A percentile compares a stretch with the other conserved stretches of the same genome.
phyloP scores from a whole-genome alignment of 2,329 filamentous ascomycete species.

The Colletotrichum salicis region DNA sequence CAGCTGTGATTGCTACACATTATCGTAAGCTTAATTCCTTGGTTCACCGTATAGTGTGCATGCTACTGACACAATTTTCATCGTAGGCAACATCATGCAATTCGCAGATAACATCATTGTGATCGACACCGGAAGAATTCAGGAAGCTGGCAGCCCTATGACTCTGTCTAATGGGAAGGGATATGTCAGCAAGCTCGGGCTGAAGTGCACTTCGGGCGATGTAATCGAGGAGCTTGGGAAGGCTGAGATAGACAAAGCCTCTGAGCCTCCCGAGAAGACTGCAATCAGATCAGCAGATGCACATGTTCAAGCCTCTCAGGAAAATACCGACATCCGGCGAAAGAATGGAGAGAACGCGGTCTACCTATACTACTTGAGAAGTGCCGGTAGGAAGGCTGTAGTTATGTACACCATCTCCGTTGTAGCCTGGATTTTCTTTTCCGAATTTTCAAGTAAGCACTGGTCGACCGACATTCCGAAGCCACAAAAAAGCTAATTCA shows the following conservation, averaged over 20 bases:
- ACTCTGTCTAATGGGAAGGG: background rate
- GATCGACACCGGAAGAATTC: conserved; percentile 1
- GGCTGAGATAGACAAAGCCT: background rate
- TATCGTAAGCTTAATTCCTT: background rate
- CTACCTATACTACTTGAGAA: conserved; percentile 19
- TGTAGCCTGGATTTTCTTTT: conserved; percentile 17
- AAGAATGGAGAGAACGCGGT: conserved; percentile 29
- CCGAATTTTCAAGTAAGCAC: conserved; percentile 29
- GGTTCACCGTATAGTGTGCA: background rate
- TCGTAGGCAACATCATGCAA: conserved; percentile 15
- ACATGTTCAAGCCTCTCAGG: background rate
- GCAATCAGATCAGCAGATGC: background rate
- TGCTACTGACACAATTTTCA: background rate
- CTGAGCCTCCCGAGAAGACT: background rate
- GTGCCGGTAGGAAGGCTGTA: conserved; percentile 17
- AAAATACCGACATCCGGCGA: background rate
- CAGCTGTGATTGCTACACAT: conserved; percentile 18
- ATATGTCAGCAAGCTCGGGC: conserved; percentile 1
- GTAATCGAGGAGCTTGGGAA: background rate
- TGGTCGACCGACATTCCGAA: too few relatives aligned
- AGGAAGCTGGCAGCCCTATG: background rate
- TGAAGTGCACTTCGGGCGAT: background rate
- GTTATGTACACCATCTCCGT: background rate
- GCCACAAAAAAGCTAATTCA: background rate
- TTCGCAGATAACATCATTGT: conserved; percentile 8